Evolutionary conservation across 306 rosid species (phyloP).

Genomic region (Begonia fuchsioides): DNA sequence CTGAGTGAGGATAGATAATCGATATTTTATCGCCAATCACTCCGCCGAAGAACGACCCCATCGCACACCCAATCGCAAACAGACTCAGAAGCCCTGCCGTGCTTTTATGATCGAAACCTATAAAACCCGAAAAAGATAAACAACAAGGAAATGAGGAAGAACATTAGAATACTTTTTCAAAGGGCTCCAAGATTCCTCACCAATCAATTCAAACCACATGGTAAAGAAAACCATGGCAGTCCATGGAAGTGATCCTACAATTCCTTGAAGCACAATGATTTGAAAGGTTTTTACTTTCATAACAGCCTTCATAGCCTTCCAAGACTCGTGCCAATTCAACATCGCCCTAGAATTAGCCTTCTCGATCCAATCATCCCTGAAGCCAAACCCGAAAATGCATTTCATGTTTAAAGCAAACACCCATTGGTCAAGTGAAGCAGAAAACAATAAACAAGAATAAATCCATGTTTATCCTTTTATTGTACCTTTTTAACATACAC

Average conservation of each 20-base stretch:
- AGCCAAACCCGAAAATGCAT: slow-evolving; percentile 10
- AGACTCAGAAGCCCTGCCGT: slow-evolving; percentile 70
- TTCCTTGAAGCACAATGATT: slow-evolving; percentile 81
- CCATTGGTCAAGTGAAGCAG: neutral
- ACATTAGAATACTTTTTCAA: neutral
- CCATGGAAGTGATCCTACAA: slow-evolving; percentile 95
- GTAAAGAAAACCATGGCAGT: slow-evolving; percentile 99
- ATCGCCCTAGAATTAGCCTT: slow-evolving; percentile 32
- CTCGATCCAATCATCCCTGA: slow-evolving; percentile 35
- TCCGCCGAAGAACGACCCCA: slow-evolving; percentile 75
- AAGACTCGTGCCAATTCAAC: slow-evolving; percentile 61
- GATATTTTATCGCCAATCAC: slow-evolving; percentile 59
- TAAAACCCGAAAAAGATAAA: neutral
- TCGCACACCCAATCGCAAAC: slow-evolving; percentile 79
- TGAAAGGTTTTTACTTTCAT: slow-evolving; percentile 72
- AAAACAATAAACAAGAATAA: too few species aligned
- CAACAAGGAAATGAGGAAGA: neutral
- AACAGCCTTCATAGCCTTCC: slow-evolving; percentile 69
- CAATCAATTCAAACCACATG: slow-evolving; percentile 95
- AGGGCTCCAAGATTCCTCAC: slow-evolving; percentile 20
- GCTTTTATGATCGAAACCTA: slow-evolving; percentile 80
- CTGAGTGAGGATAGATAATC: slow-evolving; percentile 58
- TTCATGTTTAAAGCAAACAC: too few species aligned
- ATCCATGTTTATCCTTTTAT: too few species aligned
- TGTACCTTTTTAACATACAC: too few species aligned